Evolutionary conservation across 768 basidiomycete genomes (phyloP).

Genomic region (Aureoboletus auriporus): DNA sequence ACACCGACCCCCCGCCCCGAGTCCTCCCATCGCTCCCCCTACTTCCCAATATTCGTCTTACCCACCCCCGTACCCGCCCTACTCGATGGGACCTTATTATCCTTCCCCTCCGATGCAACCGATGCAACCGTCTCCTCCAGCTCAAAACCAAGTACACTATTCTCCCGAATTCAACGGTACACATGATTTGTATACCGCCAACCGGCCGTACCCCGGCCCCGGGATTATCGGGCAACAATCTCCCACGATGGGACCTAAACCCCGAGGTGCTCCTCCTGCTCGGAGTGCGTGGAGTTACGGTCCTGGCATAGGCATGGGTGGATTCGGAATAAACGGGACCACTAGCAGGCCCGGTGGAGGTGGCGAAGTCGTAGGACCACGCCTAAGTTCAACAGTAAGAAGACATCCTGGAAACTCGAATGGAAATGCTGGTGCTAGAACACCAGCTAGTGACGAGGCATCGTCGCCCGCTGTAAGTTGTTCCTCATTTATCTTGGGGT

Average conservation of each 20-base stretch:
- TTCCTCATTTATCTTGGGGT: not conserved
- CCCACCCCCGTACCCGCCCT: constrained; percentile 32
- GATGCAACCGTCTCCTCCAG: constrained; percentile 23
- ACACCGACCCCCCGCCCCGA: constrained; percentile 32
- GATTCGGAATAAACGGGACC: constrained; percentile 32
- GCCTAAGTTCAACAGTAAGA: constrained; percentile 49
- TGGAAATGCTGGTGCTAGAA: constrained; percentile 51
- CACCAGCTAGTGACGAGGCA: constrained; percentile 68
- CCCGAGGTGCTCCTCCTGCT: constrained; percentile 37
- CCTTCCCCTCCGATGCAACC: constrained; percentile 29
- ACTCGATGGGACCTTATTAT: constrained; percentile 29
- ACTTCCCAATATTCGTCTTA: constrained; percentile 30
- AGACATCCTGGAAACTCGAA: constrained; percentile 48
- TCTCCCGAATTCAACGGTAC: constrained; percentile 27
- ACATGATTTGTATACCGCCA: constrained; percentile 21
- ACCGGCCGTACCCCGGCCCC: constrained; percentile 28
- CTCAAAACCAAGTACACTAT: constrained; percentile 25
- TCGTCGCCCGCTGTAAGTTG: constrained; percentile 71
- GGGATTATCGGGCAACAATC: constrained; percentile 31
- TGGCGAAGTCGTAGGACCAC: constrained; percentile 58
- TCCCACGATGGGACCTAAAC: constrained; percentile 21
- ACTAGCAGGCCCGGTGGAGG: constrained; percentile 24
- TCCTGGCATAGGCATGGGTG: constrained; percentile 52
- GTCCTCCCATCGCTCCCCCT: constrained; percentile 27
- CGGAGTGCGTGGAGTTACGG: constrained; percentile 69